These are phyloP conservation scores for Rhynchosporium agropyri DNA, from an alignment of 2,329 filamentous ascomycete species.

Conservation along the genomic window DNA sequence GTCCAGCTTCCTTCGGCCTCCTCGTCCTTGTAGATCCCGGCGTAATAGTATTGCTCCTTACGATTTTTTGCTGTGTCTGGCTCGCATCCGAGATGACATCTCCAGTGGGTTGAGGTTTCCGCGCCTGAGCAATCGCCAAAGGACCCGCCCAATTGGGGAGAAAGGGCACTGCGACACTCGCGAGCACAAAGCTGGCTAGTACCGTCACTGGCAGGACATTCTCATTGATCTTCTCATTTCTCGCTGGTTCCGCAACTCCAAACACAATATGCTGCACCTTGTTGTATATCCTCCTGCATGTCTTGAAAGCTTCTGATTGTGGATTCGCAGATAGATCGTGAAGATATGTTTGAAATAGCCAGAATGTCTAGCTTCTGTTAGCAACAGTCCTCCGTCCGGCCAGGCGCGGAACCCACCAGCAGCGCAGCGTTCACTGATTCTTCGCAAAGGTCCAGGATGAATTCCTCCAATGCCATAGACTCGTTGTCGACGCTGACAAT, in stretches of 20 bases:
- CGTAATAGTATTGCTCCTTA: conserved; percentile 71
- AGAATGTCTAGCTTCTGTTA: conserved; percentile 68
- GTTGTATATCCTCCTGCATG: conserved; percentile 82
- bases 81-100: conserved; percentile 62
- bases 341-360: conserved; percentile 87
- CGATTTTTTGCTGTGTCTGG: conserved; percentile 56
- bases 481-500: conserved; percentile 88
- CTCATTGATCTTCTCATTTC: conserved; percentile 77
- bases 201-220: conserved; percentile 81
- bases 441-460: conserved; percentile 82
- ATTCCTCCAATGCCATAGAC: conserved; percentile 89
- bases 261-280: conserved; percentile 89
- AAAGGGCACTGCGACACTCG: conserved; percentile 73
- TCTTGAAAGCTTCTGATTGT: conserved; percentile 77
- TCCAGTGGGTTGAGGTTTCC: conserved; percentile 68
- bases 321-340: conserved; percentile 77
- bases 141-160: conserved; percentile 79
- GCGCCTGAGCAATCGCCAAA: conserved; percentile 78
- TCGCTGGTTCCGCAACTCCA: conserved; percentile 68
- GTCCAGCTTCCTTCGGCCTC: conserved; percentile 47
- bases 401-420: conserved; percentile 59
- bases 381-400: conserved; percentile 20
- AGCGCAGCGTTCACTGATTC: conserved; percentile 84
- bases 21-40: conserved; percentile 50
- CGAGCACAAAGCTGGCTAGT: conserved; percentile 77